Evolutionary conservation across 192 early-diverging fungal genomes (phyloP).

Genomic region (Phlyctochytrium bullatum): DNA sequence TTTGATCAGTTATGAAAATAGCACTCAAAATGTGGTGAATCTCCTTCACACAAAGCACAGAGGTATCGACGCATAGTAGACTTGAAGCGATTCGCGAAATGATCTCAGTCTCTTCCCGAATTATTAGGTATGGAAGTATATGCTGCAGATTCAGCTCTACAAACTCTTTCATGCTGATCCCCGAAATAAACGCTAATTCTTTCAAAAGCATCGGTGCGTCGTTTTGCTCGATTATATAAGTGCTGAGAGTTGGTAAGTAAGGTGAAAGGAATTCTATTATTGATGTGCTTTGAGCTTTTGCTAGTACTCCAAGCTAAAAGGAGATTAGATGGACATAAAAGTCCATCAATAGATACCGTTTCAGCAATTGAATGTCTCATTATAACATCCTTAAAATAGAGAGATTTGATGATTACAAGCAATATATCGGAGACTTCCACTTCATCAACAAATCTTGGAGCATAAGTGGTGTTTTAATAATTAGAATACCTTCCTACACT

Average conservation of each 20-base stretch:
- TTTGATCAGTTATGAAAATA: constrained; percentile 26
- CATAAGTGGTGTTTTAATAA: no score
- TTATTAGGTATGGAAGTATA: constrained; percentile 33
- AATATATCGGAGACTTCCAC: no score
- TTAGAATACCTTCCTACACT: no score
- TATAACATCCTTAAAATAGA: no score
- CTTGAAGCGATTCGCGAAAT: constrained; percentile 18
- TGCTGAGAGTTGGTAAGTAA: constrained; percentile 16
- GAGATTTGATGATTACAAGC: no score
- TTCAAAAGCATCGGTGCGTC: constrained; percentile 9
- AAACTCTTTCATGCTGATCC: constrained; percentile 19
- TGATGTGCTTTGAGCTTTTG: constrained; percentile 16
- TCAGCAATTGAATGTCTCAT: no score
- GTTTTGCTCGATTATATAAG: constrained; percentile 29
- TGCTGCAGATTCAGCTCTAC: constrained; percentile 24
- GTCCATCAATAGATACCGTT: no score
- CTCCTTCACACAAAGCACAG: constrained; percentile 28
- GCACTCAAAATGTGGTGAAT: constrained; percentile 23
- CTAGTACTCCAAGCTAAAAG: no score
- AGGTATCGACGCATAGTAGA: constrained; percentile 1
- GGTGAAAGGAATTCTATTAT: constrained; percentile 21
- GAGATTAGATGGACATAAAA: no score
- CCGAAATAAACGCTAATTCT: constrained; percentile 22
- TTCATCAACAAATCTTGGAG: no score
- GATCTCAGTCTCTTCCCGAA: constrained; percentile 16